phyloP scores from a whole-genome alignment of 2,329 filamentous ascomycete genomes.

The Phialophora macrospora region DNA sequence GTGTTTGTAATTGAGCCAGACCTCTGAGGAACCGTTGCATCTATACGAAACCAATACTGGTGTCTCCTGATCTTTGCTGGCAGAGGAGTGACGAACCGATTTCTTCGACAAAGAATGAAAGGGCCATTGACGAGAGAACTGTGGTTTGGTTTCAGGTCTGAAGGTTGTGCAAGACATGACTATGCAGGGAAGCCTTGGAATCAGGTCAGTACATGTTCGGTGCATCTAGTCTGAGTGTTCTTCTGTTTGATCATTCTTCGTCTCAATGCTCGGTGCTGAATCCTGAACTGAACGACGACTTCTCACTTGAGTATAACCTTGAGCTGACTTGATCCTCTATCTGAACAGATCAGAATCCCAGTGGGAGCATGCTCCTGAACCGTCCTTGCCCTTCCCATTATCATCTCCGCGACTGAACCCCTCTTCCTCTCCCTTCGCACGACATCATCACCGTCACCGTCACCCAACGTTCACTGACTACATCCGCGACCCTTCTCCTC shows the following conservation, averaged over 20 bases:
- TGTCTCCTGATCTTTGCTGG: neutral
- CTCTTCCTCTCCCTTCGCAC: neutral
- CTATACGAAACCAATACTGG: neutral
- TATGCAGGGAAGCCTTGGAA: neutral
- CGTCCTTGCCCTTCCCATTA: neutral
- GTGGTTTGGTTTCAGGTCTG: neutral
- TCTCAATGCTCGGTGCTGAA: neutral
- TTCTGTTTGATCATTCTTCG: neutral
- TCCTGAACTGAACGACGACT: neutral
- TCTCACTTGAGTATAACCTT: neutral
- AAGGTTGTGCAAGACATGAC: neutral
- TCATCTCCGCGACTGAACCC: neutral
- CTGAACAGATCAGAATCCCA: neutral
- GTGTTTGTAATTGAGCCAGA: neutral
- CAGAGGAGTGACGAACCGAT: neutral
- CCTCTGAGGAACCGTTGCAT: neutral
- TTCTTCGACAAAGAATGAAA: neutral
- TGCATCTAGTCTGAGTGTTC: neutral
- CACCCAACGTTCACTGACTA: neutral
- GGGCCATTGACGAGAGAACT: neutral
- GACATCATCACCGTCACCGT: neutral
- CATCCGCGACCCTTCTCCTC: neutral
- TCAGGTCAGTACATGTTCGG: neutral
- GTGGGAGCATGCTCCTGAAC: neutral
- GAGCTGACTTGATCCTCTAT: neutral